Evolutionary conservation across 805 yeast genomes (phyloP).

Genomic region (Starmerella apicola): DNA sequence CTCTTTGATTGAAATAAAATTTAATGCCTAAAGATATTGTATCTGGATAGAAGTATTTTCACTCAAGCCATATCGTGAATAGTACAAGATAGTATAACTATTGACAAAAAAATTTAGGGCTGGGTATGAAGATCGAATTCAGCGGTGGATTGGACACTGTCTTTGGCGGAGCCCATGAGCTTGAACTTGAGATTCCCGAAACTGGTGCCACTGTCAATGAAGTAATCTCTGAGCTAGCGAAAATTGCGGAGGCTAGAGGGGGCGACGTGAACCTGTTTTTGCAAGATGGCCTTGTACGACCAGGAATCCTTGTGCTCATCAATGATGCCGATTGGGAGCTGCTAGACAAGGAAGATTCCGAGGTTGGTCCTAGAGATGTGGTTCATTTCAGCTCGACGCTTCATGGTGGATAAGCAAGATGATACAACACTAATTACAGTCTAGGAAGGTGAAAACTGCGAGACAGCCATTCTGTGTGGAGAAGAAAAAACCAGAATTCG

Average conservation of each 20-base stretch:
- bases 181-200: constrained; percentile 36
- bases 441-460: too few species aligned
- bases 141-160: constrained; percentile 77
- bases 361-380: constrained; percentile 61
- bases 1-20: too few species aligned
- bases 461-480: too few species aligned
- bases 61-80: too few species aligned
- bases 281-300: constrained; percentile 72
- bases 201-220: constrained; percentile 32
- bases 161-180: constrained; percentile 46
- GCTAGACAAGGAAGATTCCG: constrained; percentile 76
- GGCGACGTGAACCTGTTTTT: constrained; percentile 58
- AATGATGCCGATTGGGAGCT: constrained; percentile 97
- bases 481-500: not conserved
- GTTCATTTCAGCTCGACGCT: constrained; percentile 83
- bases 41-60: too few species aligned
- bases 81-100: too few species aligned
- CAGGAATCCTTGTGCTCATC: constrained; percentile 82
- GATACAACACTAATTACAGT: too few species aligned
- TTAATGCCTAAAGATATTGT: too few species aligned
- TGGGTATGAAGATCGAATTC: constrained; percentile 25
- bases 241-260: constrained; percentile 2
- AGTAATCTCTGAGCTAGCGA: constrained; percentile 33
- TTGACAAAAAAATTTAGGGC: not conserved
- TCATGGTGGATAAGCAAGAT: constrained; percentile 64